A percentile compares a stretch with the other conserved stretches of the same genome.
phyloP scores from a whole-genome alignment of 345 rosid species.

The Hibiscus mutabilis region DNA sequence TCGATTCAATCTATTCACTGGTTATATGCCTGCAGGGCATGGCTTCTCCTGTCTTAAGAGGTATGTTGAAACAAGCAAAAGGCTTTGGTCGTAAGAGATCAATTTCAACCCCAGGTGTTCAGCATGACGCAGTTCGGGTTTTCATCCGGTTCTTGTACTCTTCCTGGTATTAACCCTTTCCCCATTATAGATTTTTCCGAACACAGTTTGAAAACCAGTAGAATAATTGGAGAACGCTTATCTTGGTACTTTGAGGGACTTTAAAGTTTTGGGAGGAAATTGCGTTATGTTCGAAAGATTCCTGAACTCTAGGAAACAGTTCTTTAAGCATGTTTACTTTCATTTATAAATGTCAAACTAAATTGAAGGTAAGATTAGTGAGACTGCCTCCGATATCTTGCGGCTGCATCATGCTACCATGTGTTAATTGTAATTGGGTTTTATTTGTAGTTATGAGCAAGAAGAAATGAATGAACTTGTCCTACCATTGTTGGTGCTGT shows the following conservation, averaged over 20 bases:
- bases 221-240: background rate
- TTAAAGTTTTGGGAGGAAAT: background rate
- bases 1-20: slow-evolving; percentile 1
- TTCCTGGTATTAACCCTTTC: slow-evolving; percentile 44
- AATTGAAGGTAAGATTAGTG: background rate
- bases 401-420: slow-evolving; percentile 3
- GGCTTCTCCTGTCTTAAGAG: slow-evolving; percentile 75
- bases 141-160: slow-evolving; percentile 79
- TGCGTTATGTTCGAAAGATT: background rate
- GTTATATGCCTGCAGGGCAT: slow-evolving; percentile 42
- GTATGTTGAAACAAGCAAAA: slow-evolving; percentile 60
- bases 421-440: slow-evolving; percentile 13
- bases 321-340: too few species aligned
- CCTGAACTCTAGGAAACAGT: background rate
- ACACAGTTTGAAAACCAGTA: background rate
- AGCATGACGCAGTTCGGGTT: slow-evolving; percentile 58
- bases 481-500: slow-evolving; percentile 61
- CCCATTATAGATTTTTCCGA: background rate
- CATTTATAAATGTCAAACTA: too few species aligned
- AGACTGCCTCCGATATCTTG: background rate
- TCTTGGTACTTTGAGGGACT: background rate
- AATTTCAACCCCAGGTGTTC: slow-evolving; percentile 65
- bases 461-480: slow-evolving; percentile 58
- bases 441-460: slow-evolving; percentile 56
- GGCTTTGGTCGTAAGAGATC: slow-evolving; percentile 33